Conservation (phyloP, 2,329 filamentous ascomycete genomes). For the Paecilomyces sp. region DNA sequence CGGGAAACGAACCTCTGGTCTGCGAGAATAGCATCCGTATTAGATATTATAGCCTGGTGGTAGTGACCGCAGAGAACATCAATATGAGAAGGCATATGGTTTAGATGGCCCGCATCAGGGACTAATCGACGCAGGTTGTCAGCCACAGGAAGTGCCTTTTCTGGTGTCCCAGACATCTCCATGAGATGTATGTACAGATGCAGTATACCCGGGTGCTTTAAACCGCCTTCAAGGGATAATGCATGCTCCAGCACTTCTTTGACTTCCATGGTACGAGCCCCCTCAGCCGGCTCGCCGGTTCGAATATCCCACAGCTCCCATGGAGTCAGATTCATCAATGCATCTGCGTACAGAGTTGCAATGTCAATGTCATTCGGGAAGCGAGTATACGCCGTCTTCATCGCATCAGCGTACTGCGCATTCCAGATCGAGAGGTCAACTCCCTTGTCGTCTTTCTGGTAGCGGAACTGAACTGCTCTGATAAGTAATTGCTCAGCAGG, state of each 20-base stretch:
- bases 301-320: conserved; percentile 54
- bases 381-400: conserved; percentile 44
- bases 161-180: conserved; percentile 64
- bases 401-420: conserved; percentile 53
- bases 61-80: conserved; percentile 70
- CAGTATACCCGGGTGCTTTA: conserved; percentile 57
- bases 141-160: conserved; percentile 54
- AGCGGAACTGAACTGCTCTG: conserved; percentile 54
- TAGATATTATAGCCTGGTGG: conserved; percentile 57
- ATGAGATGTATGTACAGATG: conserved; percentile 68
- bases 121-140: conserved; percentile 57
- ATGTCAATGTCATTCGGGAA: conserved; percentile 52
- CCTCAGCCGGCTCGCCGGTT: conserved; percentile 44
- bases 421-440: conserved; percentile 51
- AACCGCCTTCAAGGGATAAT: conserved; percentile 39
- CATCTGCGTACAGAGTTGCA: conserved; percentile 51
- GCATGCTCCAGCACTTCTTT: conserved; percentile 50
- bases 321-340: conserved; percentile 55
- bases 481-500: conserved; percentile 58
- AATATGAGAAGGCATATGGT: conserved; percentile 73
- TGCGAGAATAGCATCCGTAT: conserved; percentile 58
- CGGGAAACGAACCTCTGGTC: conserved; percentile 59
- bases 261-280: conserved; percentile 48
- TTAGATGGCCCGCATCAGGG: conserved; percentile 62
- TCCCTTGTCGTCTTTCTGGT: conserved; percentile 43